Percentiles rank a stretch among this genome's conserved stretches.
These are phyloP conservation scores for Wickerhamiella kazuoi DNA, from an alignment of 805 yeast genomes.

Conservation along the genomic window DNA sequence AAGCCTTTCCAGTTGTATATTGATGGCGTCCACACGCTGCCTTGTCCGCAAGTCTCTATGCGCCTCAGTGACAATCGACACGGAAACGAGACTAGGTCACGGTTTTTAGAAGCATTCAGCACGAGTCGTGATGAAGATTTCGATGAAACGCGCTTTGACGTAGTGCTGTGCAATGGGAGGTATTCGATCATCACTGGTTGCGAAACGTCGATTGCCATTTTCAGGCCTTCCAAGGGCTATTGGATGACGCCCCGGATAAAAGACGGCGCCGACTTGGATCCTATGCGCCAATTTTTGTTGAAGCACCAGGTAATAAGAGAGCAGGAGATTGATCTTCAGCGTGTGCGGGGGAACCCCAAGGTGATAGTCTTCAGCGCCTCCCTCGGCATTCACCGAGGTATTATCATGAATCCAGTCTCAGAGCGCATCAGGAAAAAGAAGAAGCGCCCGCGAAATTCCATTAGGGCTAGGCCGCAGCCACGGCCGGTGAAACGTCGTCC, in stretches of 20 bases:
- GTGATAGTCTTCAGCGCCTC: slow-evolving; percentile 64
- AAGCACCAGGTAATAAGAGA: slow-evolving; percentile 34
- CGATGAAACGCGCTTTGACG: slow-evolving; percentile 23
- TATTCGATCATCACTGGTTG: slow-evolving; percentile 58
- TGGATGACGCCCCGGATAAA: slow-evolving; percentile 67
- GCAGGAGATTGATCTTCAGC: slow-evolving; percentile 27
- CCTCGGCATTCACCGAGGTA: slow-evolving; percentile 36
- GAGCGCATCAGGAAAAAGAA: no score
- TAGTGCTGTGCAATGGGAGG: slow-evolving; percentile 43
- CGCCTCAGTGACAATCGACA: no score
- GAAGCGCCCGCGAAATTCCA: no score
- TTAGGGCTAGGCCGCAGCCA: no score
- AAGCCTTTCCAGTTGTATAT: no score
- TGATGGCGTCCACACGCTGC: no score
- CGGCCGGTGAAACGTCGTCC: no score
- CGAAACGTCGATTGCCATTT: slow-evolving; percentile 58
- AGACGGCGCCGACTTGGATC: slow-evolving; percentile 68
- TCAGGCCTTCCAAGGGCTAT: slow-evolving; percentile 25
- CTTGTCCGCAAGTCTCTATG: no score
- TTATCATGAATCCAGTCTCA: background rate
- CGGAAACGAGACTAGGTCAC: no score
- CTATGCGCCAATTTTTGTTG: slow-evolving; percentile 44
- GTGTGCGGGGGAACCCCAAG: slow-evolving; percentile 40
- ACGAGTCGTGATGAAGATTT: no score
- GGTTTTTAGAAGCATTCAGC: no score